Evolutionary conservation across 1,284 basidiomycete species (phyloP).

Genomic region (Cutaneotrichosporon spelunceum): DNA sequence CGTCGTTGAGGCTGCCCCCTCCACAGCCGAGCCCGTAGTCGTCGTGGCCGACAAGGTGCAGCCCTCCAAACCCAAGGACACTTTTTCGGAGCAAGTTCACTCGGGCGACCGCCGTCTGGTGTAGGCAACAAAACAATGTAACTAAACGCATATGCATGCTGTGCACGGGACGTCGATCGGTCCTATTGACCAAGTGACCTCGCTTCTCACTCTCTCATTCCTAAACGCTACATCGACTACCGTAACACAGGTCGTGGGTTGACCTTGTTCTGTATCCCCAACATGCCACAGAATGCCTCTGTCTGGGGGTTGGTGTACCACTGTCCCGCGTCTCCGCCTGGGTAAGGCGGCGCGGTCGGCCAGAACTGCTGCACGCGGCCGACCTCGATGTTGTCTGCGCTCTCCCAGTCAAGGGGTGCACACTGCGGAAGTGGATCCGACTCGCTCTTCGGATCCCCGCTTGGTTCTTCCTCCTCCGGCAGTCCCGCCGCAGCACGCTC

Average conservation of each 20-base stretch:
- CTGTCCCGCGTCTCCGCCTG: conserved; percentile 51
- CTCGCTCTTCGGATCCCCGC: neutral
- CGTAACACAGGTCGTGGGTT: conserved; percentile 54
- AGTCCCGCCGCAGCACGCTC: neutral
- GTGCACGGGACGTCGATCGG: neutral
- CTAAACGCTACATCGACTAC: neutral
- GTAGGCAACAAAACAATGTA: conserved; percentile 6
- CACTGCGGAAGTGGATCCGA: neutral
- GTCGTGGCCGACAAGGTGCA: neutral
- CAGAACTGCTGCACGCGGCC: conserved; percentile 67
- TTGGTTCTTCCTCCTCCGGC: neutral
- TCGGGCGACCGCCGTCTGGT: conserved; percentile 15
- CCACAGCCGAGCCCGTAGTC: neutral
- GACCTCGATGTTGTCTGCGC: conserved; percentile 52
- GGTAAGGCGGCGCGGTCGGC: conserved; percentile 65
- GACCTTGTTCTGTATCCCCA: conserved; percentile 76
- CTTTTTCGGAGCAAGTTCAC: conserved; percentile 9
- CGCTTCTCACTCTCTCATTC: no score
- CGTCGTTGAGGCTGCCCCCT: neutral
- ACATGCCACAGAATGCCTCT: conserved; percentile 72
- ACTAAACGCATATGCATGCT: neutral
- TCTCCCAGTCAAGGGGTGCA: conserved; percentile 28
- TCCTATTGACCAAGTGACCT: no score
- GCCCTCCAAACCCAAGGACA: conserved; percentile 2
- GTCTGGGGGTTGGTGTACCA: conserved; percentile 91